Evolutionary conservation across 2,329 filamentous ascomycete genomes (phyloP).

Genomic region (Sclerotinia glacialis): DNA sequence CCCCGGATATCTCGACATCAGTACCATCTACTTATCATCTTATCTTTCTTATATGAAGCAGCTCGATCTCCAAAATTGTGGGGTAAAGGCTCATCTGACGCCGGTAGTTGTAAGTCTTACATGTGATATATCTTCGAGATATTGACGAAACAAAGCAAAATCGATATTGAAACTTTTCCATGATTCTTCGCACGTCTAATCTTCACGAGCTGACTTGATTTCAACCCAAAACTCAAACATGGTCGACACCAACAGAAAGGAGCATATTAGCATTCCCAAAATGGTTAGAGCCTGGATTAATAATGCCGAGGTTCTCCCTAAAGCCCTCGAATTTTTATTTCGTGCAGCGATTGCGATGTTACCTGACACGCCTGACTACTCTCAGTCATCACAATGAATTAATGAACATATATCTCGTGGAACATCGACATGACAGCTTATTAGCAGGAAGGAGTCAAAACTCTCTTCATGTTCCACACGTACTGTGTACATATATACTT

Average conservation of each 20-base stretch:
- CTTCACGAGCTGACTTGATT: too few species aligned
- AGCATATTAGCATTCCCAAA: neutral
- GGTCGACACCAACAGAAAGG: neutral
- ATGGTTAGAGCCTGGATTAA: neutral
- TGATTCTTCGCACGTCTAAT: neutral
- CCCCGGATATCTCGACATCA: neutral
- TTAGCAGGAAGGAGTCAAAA: neutral
- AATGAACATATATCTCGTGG: constrained; percentile 9
- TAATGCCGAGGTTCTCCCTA: neutral
- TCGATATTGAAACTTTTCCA: neutral
- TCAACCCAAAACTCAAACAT: neutral
- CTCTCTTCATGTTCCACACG: neutral
- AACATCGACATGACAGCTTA: neutral
- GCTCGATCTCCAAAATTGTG: neutral
- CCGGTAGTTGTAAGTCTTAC: neutral
- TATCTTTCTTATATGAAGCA: neutral
- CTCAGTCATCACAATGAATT: neutral
- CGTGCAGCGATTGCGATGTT: neutral
- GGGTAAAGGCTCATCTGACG: neutral
- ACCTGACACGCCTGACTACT: constrained; percentile 3
- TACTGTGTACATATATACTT: neutral
- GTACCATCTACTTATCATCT: neutral
- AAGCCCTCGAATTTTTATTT: neutral
- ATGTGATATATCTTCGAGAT: neutral
- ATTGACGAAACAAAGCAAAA: neutral